Evolutionary conservation across 1,284 basidiomycete genomes (phyloP), one percentile per base, ranked within the genome.

Genomic region (Earliella scabrosa): DNA sequence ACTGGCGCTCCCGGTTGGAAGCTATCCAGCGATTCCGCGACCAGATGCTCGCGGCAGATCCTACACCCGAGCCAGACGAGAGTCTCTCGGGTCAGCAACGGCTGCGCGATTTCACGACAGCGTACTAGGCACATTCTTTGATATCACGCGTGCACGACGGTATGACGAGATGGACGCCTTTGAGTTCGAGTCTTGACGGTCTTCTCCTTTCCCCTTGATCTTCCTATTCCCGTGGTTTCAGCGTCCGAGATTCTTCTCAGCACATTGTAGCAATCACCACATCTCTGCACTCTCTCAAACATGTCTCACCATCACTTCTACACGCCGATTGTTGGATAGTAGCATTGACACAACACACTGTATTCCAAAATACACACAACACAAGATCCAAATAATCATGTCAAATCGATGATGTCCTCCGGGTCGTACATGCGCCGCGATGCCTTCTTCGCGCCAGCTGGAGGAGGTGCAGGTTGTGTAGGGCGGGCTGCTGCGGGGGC

Each of bases 1-100:
- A 94, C 67, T 97, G 95, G 95, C 82, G 92, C 60, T 79, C 82
- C 52, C 83, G 95, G 43, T 71, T 95, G 62, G 84, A 91, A 65
- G 80, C 86, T 2, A 94, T 97, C 69, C 86, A 87, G 64, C 82
- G 88, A 52, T 81, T 89, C 67, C 69, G 74, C 23, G 70, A 70
- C 43, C 69, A 70, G 59, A 60, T 76, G 57, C 67, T 71, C 3
- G 65, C 71, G 10, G 55, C 65, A 20, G 57, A 61, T 16, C 44
- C 58, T 18, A 31, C 60, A 35, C 50, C 56, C 5, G 63, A 63
- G 21, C 50, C 66, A 18, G 71, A 60, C 31, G 73, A 75, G 40
- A 71, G 71, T 10, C 68, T 77, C n/a, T 61, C 73, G 41, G 67
- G 67, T 6, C 73, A 77, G 56, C 69, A 76, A 50, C 58, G 65